phyloP scores from a whole-genome alignment of 2,329 filamentous ascomycete species.

The Escovopsis sp. region DNA sequence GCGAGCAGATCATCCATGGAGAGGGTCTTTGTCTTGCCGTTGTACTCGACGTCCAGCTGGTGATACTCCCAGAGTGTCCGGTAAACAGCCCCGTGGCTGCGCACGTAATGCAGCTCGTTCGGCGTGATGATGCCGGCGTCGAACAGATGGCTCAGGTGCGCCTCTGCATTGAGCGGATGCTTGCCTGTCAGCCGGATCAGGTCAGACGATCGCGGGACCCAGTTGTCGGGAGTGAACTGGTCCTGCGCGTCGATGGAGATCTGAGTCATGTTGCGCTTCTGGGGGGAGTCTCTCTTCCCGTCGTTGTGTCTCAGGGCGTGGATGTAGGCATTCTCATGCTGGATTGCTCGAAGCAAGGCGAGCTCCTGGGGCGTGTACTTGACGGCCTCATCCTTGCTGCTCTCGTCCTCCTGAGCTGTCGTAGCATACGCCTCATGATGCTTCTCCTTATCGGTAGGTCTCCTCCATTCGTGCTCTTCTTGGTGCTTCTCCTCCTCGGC shows the following conservation, averaged over 20 bases:
- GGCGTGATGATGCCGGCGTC: slow-evolving; percentile 74
- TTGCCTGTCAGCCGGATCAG: slow-evolving; percentile 77
- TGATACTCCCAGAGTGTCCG: slow-evolving; percentile 60
- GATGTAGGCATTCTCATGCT: slow-evolving; percentile 29
- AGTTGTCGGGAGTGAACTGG: slow-evolving; percentile 66
- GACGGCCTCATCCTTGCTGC: background rate
- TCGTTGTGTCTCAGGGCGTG: slow-evolving; percentile 24
- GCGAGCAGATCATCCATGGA: slow-evolving; percentile 54
- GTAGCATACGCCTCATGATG: slow-evolving; percentile 10
- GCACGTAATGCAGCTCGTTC: slow-evolving; percentile 78
- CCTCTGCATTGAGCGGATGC: slow-evolving; percentile 84
- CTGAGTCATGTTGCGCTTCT: slow-evolving; percentile 8
- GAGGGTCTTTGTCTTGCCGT: slow-evolving; percentile 27
- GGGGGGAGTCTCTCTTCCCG: slow-evolving; percentile 11
- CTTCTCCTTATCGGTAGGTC: slow-evolving; percentile 9
- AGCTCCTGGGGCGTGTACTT: slow-evolving; percentile 24
- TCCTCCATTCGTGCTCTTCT: slow-evolving; percentile 9
- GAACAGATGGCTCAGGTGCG: slow-evolving; percentile 65
- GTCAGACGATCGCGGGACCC: slow-evolving; percentile 66
- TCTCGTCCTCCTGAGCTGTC: background rate
- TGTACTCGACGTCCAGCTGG: slow-evolving; percentile 59
- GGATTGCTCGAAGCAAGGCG: slow-evolving; percentile 17
- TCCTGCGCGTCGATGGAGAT: slow-evolving; percentile 29
- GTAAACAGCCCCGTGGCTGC: slow-evolving; percentile 79
- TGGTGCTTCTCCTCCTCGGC: slow-evolving; percentile 1